These are phyloP conservation scores for Plenodomus lindquistii DNA, from an alignment of 2,329 filamentous ascomycete species.

Conservation along the genomic window DNA sequence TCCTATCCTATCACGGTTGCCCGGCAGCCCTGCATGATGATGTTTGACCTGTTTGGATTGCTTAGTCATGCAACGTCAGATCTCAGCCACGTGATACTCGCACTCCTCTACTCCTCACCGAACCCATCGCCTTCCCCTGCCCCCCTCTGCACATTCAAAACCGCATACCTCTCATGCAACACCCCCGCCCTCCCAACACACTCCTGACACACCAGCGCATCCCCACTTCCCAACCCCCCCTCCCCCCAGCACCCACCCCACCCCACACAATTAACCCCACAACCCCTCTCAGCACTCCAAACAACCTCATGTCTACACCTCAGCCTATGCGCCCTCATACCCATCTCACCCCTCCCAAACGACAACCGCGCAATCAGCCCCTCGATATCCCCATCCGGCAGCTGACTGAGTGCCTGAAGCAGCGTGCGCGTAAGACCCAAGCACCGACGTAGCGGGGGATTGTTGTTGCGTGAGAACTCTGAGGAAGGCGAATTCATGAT, in stretches of 20 bases:
- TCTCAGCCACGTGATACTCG: no score
- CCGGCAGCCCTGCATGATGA: slow-evolving; percentile 7
- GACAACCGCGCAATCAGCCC: background rate
- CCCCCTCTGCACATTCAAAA: background rate
- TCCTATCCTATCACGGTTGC: slow-evolving; percentile 6
- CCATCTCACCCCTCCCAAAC: background rate
- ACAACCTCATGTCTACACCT: background rate
- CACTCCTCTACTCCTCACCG: background rate
- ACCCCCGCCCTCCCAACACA: slow-evolving; percentile 13
- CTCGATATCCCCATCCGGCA: background rate
- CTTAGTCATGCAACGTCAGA: slow-evolving; percentile 12
- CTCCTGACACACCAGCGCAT: slow-evolving; percentile 18
- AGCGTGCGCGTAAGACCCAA: slow-evolving; percentile 9
- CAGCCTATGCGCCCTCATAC: background rate
- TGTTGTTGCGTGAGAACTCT: background rate
- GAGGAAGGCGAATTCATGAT: background rate
- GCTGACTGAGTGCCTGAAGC: slow-evolving; percentile 2
- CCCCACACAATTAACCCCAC: slow-evolving; percentile 14
- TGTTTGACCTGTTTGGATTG: slow-evolving; percentile 15
- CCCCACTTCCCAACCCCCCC: background rate
- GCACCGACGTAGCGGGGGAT: slow-evolving; percentile 5
- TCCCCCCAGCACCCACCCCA: background rate
- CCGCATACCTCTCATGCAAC: slow-evolving; percentile 13
- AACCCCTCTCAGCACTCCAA: background rate
- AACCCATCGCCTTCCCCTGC: no score